Conservation (phyloP, 108 stramenopile species). For the Nannochloropsis granulata region DNA sequence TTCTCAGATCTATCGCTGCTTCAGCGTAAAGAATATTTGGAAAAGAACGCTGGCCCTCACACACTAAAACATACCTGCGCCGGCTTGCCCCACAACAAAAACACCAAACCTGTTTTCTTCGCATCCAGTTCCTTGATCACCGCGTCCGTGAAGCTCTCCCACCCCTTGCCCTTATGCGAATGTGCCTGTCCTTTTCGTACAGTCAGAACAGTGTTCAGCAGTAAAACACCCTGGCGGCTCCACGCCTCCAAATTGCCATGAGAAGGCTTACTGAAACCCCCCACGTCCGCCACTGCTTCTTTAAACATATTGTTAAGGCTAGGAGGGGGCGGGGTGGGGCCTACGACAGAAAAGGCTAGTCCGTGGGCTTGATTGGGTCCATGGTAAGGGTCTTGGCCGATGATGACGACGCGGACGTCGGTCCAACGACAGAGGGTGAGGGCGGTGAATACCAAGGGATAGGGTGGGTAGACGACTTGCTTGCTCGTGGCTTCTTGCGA, state of each 20-base stretch:
- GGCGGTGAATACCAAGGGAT: conserved; percentile 62
- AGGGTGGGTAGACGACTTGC: conserved; percentile 63
- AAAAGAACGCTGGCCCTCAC: not conserved
- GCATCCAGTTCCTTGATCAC: conserved; percentile 54
- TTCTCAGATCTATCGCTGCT: not conserved
- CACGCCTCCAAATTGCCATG: conserved; percentile 3
- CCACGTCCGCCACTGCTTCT: conserved; percentile 34
- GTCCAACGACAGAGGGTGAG: conserved; percentile 67
- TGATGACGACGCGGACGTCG: conserved; percentile 74
- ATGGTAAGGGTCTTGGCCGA: conserved; percentile 99
- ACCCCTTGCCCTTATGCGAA: conserved; percentile 79
- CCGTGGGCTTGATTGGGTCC: conserved; percentile 58
- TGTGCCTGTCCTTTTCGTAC: conserved; percentile 66
- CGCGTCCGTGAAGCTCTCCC: conserved; percentile 88
- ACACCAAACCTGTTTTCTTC: conserved; percentile 58
- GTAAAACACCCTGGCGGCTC: conserved; percentile 71
- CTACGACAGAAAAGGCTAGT: conserved; percentile 54
- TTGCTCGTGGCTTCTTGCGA: not conserved
- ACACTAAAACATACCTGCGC: conserved; percentile 36
- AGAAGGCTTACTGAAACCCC: not conserved
- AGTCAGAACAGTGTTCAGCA: conserved; percentile 87
- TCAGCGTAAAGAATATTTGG: too few species aligned
- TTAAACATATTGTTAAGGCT: conserved; percentile 86
- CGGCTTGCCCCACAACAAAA: conserved; percentile 93
- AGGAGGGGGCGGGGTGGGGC: conserved; percentile 60